Evolutionary conservation across 176 grass and related monocot species (phyloP).

Genomic region (Oryza rufipogon): DNA sequence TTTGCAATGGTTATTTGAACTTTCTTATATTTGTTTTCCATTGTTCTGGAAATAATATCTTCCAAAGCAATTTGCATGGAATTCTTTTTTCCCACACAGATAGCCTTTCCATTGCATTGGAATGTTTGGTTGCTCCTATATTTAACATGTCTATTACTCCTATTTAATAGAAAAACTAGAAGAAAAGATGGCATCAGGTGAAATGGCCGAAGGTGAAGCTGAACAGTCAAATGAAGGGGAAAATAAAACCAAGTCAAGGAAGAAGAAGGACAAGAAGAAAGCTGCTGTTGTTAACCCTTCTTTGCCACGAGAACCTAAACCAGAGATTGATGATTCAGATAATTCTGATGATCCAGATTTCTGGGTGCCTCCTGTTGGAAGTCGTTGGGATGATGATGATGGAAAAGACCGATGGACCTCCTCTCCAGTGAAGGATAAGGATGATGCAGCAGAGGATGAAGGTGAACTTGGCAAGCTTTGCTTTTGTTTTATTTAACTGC

Average conservation of each 20-base stretch:
- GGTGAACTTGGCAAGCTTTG: constrained; percentile 33
- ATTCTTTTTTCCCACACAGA: not conserved
- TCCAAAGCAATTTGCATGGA: not conserved
- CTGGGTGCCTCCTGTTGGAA: constrained; percentile 76
- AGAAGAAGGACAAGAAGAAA: constrained; percentile 64
- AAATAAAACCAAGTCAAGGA: constrained; percentile 52
- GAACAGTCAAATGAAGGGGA: constrained; percentile 42
- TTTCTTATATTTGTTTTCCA: not conserved
- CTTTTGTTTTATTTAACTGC: constrained; percentile 16
- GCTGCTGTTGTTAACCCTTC: constrained; percentile 40
- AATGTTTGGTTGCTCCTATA: constrained; percentile 23
- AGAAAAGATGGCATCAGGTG: constrained; percentile 57
- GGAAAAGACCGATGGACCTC: constrained; percentile 73
- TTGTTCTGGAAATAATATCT: not conserved
- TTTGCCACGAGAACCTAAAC: constrained; percentile 44
- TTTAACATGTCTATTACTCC: constrained; percentile 4
- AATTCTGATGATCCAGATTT: constrained; percentile 70
- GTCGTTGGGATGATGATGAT: constrained; percentile 86
- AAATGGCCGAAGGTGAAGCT: constrained; percentile 34
- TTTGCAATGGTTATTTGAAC: not conserved
- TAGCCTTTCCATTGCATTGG: constrained; percentile 7
- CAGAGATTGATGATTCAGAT: constrained; percentile 46
- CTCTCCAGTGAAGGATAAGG: constrained; percentile 25
- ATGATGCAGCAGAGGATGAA: constrained; percentile 39
- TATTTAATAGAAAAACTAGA: constrained; percentile 68